Evolutionary conservation across 768 basidiomycete species (phyloP), one percentile per base, ranked within the genome.

Genomic region (Lyophyllum semitale): DNA sequence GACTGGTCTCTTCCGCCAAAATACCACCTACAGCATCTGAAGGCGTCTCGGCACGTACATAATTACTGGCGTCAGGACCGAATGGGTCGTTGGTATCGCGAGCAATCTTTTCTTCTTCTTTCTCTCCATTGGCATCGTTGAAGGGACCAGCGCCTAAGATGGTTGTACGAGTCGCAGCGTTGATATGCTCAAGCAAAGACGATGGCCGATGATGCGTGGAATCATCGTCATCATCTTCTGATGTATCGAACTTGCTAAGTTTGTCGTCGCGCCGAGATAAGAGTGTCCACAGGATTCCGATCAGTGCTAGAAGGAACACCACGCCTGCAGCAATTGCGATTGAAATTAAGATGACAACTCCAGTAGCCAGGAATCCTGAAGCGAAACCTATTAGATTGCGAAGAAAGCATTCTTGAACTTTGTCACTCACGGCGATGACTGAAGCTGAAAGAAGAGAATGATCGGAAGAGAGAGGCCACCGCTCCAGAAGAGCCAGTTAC

Each of bases 301-400:
- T 76, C 38, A 96, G 75, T 15, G 89, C 88, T 29, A 95, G 77
- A 0, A 95, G 76, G 81, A 95, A 95, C 33, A 95, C 89, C 20
- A 98, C 84, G 17, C 96, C 97, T 15, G 95, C 94, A 9, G 92
- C 88, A 60, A 98, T 97, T 23, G 97, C 97, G 59, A 99, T 97
- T 1, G 95, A 95, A 61, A 99, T 95, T 41, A 99, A 81, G 61
- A 98, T 98, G 51, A 99, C 94, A 33, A 98, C 81, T 1, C 96
- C 97, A 22, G 85, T 84, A 0, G 95, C 93, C 52, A 99, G 82
- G 78, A 93, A 91, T 63, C 87, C 93, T 93, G 61, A 17, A 8
- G 61, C 32, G 9, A 49, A 41, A 33, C n/a, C 40, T 37, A 29
- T 58, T 58, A 48, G n/a, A 66, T 23, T n/a, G 48, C 42, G 48